Percentiles rank a stretch among this genome's conserved stretches.
Conservation (phyloP, 495 filamentous ascomycete species). For the Daldinia bambusicola region DNA sequence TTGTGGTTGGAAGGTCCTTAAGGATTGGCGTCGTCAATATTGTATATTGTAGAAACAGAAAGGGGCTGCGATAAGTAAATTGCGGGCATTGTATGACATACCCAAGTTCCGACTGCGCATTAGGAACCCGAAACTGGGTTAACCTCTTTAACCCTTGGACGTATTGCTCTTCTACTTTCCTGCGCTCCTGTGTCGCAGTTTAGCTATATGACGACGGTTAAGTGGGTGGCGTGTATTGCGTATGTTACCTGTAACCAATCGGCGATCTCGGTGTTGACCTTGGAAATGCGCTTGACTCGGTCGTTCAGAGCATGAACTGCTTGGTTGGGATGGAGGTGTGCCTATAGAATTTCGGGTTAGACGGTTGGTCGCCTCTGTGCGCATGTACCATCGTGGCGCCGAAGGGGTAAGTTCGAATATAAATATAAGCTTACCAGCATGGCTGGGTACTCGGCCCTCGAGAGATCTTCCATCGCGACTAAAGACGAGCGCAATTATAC, state of each 20-base stretch:
- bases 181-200: constrained; percentile 76
- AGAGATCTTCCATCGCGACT: constrained; percentile 73
- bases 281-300: constrained; percentile 85
- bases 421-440: constrained; percentile 78
- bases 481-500: constrained; percentile 55
- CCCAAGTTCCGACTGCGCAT: constrained; percentile 83
- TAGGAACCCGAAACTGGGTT: constrained; percentile 74
- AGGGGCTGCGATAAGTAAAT: constrained; percentile 17
- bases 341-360: constrained; percentile 62
- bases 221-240: constrained; percentile 13
- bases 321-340: constrained; percentile 82
- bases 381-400: constrained; percentile 7
- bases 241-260: constrained; percentile 92
- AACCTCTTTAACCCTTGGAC: constrained; percentile 85
- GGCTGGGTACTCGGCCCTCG: constrained; percentile 92
- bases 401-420: background rate
- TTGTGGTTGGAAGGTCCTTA: constrained; percentile 87
- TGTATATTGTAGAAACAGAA: constrained; percentile 27
- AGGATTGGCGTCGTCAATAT: constrained; percentile 9
- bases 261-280: constrained; percentile 89
- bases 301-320: constrained; percentile 87
- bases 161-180: constrained; percentile 91
- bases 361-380: constrained; percentile 9
- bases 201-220: constrained; percentile 23
- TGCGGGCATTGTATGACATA: constrained; percentile 56